Base-by-base conservation (phyloP, 163 green algal species). In the Volvox carteri region DNA sequence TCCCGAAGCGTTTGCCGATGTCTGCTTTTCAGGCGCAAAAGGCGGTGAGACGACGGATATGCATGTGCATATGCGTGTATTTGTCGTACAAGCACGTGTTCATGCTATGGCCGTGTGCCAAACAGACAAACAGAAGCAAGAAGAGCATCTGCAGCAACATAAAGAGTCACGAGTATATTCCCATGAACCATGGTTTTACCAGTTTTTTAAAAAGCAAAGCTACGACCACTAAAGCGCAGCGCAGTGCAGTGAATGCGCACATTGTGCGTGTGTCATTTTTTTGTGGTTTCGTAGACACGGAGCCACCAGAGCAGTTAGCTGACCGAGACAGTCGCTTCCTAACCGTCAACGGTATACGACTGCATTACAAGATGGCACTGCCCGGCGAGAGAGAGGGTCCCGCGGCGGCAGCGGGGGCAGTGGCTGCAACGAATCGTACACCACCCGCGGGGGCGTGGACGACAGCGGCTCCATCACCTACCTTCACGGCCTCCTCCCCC, bases 251-350 rank as follows among this genome's bases (percentile, higher is more conserved):
- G 5, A 23, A 11, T 23, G 8, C 54, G 25, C 54, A 65, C 5
- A 65, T 65, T 19, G 54, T 19, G 7, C 7, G 54, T 23, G 25
- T 30, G 19, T 23, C 5, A 19, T 7, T 18, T 18, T 21, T 19
- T 48, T 72, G 11, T 37, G 25, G 60, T 72, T 8, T 18, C 39
- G 33, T 48, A 88, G 65, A 50, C 62, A 90, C 86, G 35, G 46
- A 74, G 11, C 25, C 67, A 21, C 86, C 86, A 1, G 54, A 75
- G 28, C 19, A 33, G 37, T n/a, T 90, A 25, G 86, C 67, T 0
- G 86, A 90, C 48, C 65, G 30, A 2, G 86, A 90, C 77, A 84
- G 65, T 50, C 77, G 60, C 44, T 90, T 90, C n/a, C 4, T 77
- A 3, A 41, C n/a, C 21, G 65, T 90, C 19, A 25, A 58, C 30